Base-by-base conservation (phyloP, 1,139 yeast genomes). In the Sugiyamaella paludigena region DNA sequence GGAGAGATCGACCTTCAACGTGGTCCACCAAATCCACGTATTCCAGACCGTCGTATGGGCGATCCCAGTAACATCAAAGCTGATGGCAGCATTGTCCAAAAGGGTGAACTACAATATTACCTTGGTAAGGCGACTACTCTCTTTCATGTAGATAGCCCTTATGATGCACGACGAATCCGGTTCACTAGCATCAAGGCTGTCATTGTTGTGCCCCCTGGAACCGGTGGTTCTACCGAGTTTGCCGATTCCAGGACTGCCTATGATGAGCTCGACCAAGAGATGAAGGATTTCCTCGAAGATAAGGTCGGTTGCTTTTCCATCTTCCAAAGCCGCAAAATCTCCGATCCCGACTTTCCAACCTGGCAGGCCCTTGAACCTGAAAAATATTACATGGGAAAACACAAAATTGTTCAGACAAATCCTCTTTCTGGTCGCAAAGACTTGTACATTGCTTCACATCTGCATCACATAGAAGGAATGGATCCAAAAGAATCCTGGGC, bases 61-160 rank as follows among this genome's bases (percentile, higher is more conserved):
- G 43, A 40, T 13, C 37, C 43, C 12, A 40, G 43, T 40, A 40
- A 40, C 31, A 40, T 40, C 40, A 40, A 40, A 13, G 26, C 36
- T 12, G 43, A 40, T 12, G 43, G 43, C 2, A 29, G 38, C 11
- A 40, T 40, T 31, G 43, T 40, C 31, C n/a, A 30, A n/a, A 36
- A 40, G 24, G 43, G 43, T 9, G 43, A 40, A 27, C 8, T 40
- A 16, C 43, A 40, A 31, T 40, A 40, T 29, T 40, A 40, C 24
- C 29, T 40, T 40, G 43, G 37, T 8, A 40, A 40, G 40, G 43
- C 43, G 2, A 40, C 43, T 12, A 36, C 43, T n/a, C 36, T 40
- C 8, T 40, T 40, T 24, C 43, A 40, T 29, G 43, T 40, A 1
- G 43, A 40, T 30, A 40, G 43, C 7, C 43, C 43, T 32, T 40